Conservation (phyloP, 1,284 basidiomycete genomes). For the Sutorius eximius region DNA sequence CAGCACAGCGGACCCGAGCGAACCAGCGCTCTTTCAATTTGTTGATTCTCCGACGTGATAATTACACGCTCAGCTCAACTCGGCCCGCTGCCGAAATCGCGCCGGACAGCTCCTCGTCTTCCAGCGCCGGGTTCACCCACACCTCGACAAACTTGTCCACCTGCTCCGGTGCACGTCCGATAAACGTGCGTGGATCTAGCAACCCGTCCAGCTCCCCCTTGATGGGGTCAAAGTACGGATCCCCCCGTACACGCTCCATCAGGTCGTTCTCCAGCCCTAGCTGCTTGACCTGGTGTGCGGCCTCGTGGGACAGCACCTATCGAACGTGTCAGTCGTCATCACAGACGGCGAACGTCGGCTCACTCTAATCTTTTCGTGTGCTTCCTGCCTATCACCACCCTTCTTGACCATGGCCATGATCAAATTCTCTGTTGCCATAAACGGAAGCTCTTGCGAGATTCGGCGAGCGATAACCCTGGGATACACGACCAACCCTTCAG, state of each 20-base stretch:
- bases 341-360: conserved; percentile 20
- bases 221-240: conserved; percentile 65
- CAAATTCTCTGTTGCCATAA: conserved; percentile 99
- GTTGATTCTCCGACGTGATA: conserved; percentile 24
- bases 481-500: conserved; percentile 97
- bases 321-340: conserved; percentile 14
- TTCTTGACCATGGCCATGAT: conserved; percentile 99
- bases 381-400: conserved; percentile 95
- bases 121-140: conserved; percentile 88
- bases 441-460: conserved; percentile 94
- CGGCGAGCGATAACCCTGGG: conserved; percentile 92
- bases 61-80: conserved; percentile 53
- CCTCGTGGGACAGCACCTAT: conserved; percentile 91
- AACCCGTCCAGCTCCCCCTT: conserved; percentile 63
- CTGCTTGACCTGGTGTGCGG: conserved; percentile 92
- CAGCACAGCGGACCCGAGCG: too few relatives aligned
- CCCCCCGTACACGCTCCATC: conserved; percentile 79
- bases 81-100: conserved; percentile 51
- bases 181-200: conserved; percentile 83
- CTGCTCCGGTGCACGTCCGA: conserved; percentile 91
- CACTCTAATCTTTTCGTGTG: conserved; percentile 95
- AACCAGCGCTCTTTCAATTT: conserved; percentile 21
- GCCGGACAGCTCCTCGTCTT: conserved; percentile 59
- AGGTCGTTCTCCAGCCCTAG: conserved; percentile 96
- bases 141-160: conserved; percentile 87